phyloP scores from a whole-genome alignment of 2,329 filamentous ascomycete species.

The Metarhizium humberi region DNA sequence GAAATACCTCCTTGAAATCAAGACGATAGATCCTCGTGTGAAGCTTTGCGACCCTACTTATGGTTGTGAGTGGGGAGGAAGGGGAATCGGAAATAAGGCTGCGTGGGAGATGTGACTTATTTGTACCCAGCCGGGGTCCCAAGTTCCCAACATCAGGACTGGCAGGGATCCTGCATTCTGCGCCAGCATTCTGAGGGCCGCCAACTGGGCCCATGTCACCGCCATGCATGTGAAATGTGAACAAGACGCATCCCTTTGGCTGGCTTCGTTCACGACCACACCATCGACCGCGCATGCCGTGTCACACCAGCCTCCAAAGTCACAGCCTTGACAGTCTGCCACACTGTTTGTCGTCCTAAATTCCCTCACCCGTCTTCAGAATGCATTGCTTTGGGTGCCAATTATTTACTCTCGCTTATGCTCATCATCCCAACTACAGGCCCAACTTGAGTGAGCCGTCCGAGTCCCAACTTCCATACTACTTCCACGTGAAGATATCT shows the following conservation, averaged over 20 bases:
- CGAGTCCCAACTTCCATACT: too few relatives aligned
- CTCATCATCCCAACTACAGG: too few relatives aligned
- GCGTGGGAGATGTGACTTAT: conserved; percentile 7
- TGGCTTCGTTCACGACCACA: not conserved
- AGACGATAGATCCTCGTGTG: conserved; percentile 39
- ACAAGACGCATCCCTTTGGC: not conserved
- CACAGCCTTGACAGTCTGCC: too few relatives aligned
- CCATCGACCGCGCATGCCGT: not conserved
- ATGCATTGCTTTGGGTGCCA: too few relatives aligned
- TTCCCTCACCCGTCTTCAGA: too few relatives aligned
- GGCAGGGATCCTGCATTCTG: conserved; percentile 7
- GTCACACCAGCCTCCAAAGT: too few relatives aligned
- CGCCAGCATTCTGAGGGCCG: not conserved
- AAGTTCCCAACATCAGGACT: not conserved
- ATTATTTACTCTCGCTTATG: too few relatives aligned
- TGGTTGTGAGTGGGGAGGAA: conserved; percentile 45
- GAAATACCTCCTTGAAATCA: conserved; percentile 33
- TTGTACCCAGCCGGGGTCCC: not conserved
- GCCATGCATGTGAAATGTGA: not conserved
- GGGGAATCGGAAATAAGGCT: conserved; percentile 19
- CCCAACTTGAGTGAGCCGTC: too few relatives aligned
- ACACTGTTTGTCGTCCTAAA: too few relatives aligned
- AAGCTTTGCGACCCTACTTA: conserved; percentile 49
- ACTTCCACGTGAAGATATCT: too few relatives aligned
- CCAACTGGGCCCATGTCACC: conserved; percentile 1